Percentiles rank a stretch among this genome's conserved stretches.
These are phyloP conservation scores for Pyrenochaeta sp. DNA, from an alignment of 2,329 filamentous ascomycete genomes.

Conservation along the genomic window DNA sequence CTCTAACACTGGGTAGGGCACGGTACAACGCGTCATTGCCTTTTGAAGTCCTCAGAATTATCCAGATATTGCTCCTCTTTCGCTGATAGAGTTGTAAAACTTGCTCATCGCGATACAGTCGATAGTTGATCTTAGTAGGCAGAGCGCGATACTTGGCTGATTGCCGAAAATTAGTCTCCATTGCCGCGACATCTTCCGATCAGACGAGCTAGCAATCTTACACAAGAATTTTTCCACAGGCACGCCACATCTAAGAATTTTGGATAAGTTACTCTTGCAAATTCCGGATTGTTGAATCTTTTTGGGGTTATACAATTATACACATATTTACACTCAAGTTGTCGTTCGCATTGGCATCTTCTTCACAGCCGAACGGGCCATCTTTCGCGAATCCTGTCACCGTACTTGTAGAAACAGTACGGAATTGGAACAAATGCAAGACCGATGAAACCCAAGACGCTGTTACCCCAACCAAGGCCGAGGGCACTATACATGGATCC, in stretches of 20 bases:
- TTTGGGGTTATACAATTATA: too few species aligned
- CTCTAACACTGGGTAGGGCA: constrained; percentile 24
- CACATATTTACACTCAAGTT: too few species aligned
- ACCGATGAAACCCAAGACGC: constrained; percentile 72
- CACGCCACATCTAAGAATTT: too few species aligned
- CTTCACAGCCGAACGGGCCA: too few species aligned
- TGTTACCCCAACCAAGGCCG: constrained; percentile 35
- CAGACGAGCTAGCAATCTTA: too few species aligned
- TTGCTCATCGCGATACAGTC: constrained; percentile 47
- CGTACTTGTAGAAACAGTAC: constrained; percentile 74
- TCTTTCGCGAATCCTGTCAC: constrained; percentile 40
- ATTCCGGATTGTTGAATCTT: too few species aligned
- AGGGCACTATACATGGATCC: constrained; percentile 23
- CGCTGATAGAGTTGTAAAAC: constrained; percentile 50
- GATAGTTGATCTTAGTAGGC: constrained; percentile 50
- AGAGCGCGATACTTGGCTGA: constrained; percentile 44
- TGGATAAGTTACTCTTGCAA: too few species aligned
- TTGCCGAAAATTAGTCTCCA: too few species aligned
- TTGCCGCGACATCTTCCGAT: too few species aligned
- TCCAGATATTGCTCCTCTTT: constrained; percentile 48
- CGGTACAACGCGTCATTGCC: constrained; percentile 45
- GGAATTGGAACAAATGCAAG: constrained; percentile 73
- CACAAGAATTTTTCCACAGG: too few species aligned
- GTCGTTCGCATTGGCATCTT: too few species aligned
- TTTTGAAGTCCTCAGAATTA: constrained; percentile 41